Conservation (phyloP, 2,329 filamentous ascomycete genomes). For the Teratosphaeria gauchensis region DNA sequence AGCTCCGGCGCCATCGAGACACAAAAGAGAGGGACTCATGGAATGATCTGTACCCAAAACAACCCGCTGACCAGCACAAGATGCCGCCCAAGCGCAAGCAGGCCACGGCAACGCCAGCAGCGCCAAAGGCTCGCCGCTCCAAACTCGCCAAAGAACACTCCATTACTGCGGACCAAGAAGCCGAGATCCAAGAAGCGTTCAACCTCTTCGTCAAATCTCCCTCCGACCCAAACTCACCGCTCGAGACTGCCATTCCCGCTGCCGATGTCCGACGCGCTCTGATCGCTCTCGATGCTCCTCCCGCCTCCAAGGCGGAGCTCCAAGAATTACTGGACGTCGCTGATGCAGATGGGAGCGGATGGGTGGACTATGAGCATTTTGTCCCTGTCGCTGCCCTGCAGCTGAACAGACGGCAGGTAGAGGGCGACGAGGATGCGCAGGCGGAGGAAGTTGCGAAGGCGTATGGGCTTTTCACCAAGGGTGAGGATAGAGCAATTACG, state of each 20-base stretch:
- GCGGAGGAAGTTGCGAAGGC: conserved; percentile 70
- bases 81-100: conserved; percentile 25
- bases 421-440: conserved; percentile 35
- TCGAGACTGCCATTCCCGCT: conserved; percentile 27
- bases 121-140: conserved; percentile 50
- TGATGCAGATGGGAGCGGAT: conserved; percentile 69
- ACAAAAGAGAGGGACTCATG: too few species aligned
- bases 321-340: conserved; percentile 68
- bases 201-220: conserved; percentile 52
- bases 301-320: conserved; percentile 55
- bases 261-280: conserved; percentile 40
- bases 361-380: conserved; percentile 67
- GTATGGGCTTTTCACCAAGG: conserved; percentile 67
- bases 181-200: conserved; percentile 86
- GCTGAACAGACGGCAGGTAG: conserved; percentile 49
- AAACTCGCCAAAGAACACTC: conserved; percentile 90
- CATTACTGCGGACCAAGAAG: conserved; percentile 72
- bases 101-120: conserved; percentile 9
- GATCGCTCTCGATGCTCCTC: conserved; percentile 67
- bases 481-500: conserved; percentile 57
- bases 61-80: too few species aligned
- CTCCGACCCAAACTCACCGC: conserved; percentile 45
- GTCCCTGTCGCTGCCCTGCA: conserved; percentile 83
- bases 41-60: too few species aligned
- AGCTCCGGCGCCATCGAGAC: too few species aligned